These are phyloP conservation scores for Eucalyptus erythrocorys DNA, from an alignment of 345 rosid genomes.

Conservation along the genomic window DNA sequence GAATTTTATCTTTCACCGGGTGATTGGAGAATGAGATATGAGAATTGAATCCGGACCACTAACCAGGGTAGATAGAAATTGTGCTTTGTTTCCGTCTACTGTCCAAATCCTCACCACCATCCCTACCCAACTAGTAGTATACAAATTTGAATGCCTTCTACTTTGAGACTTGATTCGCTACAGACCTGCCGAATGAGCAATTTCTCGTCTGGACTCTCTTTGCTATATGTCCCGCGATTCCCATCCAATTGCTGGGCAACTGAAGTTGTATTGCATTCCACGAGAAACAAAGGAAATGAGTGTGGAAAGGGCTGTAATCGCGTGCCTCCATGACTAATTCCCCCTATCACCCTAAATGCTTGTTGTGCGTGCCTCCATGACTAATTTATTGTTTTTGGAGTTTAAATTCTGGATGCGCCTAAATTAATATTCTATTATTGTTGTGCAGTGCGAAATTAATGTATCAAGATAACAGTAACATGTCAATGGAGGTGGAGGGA, in stretches of 20 bases:
- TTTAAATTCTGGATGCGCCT: too few relatives aligned
- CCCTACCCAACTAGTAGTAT: not conserved
- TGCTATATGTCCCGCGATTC: not conserved
- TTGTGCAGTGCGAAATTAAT: too few relatives aligned
- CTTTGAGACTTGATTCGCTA: not conserved
- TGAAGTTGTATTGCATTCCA: not conserved
- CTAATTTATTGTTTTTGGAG: too few relatives aligned
- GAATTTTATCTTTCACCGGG: not conserved
- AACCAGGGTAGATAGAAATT: not conserved
- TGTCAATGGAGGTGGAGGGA: too few relatives aligned
- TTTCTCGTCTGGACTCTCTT: not conserved
- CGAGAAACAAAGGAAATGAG: not conserved
- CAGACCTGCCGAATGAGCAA: not conserved
- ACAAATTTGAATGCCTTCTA: not conserved
- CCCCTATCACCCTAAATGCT: not conserved
- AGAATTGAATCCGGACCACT: not conserved
- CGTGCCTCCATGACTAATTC: not conserved
- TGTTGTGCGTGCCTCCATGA: too few relatives aligned
- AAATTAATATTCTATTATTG: too few relatives aligned
- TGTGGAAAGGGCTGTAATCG: not conserved
- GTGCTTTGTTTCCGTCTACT: not conserved
- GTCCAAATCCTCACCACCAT: not conserved
- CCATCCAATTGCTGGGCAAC: not conserved
- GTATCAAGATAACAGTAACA: too few relatives aligned
- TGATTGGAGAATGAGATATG: not conserved